These are phyloP conservation scores for Rhododendron vialii DNA, from an alignment of 148 eudicot species.

Conservation along the genomic window DNA sequence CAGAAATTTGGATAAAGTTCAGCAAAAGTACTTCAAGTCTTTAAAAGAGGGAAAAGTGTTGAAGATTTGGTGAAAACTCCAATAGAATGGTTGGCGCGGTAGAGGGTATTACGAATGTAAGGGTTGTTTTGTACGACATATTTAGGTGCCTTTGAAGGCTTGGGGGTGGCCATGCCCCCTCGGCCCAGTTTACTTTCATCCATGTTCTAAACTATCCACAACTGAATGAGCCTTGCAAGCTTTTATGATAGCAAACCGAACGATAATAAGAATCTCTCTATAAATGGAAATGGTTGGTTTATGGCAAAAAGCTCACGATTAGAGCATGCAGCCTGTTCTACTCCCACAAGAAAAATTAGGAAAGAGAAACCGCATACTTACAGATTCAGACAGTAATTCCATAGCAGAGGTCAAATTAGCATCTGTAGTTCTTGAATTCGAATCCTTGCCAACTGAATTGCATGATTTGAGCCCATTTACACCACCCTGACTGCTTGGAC, in stretches of 20 bases:
- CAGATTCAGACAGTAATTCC: slow-evolving; percentile 66
- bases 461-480: slow-evolving; percentile 13
- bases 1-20: too few species aligned
- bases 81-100: not conserved
- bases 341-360: not conserved
- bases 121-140: not conserved
- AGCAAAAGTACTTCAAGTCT: not conserved
- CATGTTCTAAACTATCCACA: not conserved
- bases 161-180: not conserved
- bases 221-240: not conserved
- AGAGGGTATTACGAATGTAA: not conserved
- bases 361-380: slow-evolving; percentile 28
- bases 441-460: slow-evolving; percentile 34
- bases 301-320: not conserved
- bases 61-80: not conserved
- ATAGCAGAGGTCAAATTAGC: slow-evolving; percentile 57
- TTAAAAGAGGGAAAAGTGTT: too few species aligned
- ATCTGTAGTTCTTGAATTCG: slow-evolving; percentile 26
- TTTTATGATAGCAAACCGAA: not conserved
- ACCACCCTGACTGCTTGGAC: slow-evolving; percentile 45
- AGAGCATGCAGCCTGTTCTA: not conserved
- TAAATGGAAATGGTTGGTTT: not conserved
- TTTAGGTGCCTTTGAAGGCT: not conserved
- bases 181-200: not conserved
- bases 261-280: not conserved